Base-by-base conservation (phyloP, 1,284 basidiomycete genomes). In the Porodaedalea pini region DNA sequence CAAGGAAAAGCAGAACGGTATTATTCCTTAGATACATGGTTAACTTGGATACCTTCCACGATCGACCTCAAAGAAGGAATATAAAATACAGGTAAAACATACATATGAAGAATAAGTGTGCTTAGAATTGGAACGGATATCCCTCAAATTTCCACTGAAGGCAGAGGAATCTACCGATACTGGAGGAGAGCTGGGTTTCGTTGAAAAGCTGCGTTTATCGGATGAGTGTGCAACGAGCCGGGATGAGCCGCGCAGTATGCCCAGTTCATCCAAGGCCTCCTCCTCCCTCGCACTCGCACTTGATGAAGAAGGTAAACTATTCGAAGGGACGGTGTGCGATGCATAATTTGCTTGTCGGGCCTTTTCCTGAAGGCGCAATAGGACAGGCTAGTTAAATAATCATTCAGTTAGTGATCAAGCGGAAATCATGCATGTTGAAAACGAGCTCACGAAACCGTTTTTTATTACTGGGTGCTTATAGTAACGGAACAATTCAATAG, bases 311-410 rank as follows among this genome's bases (percentile, higher is more conserved):
- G 51, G 6, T 6, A 21, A 15, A 10, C 11, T 21, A 19, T 6
- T 37, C 2, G 36, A 11, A 21, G 51, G 36, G n/a, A 27, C 36
- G 11, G 23, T 37, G 31, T 40, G 45, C 5, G 4, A 11, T 21
- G 36, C 17, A 25, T 41, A 17, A 11, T 15, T 53, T 15, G 51
- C 51, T 53, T 40, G 31, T 21, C 5, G 34, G 19, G 51, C 51
- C n/a, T 41, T 37, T n/a, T 53, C 51, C n/a, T 34, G 36, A 8
- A 53, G 36, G 6, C 51, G 51, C n/a, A 40, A 11, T 17, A 53
- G 51, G 34, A 53, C 51, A 11, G 51, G 51, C 51, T 53, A 23
- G 17, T n/a, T n/a, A 19, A 10, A 23, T 19, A 13, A 45, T 19
- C 19, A 45, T 19, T n/a, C 25, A 4, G n/a, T 27, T 48, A 5